phyloP scores from a whole-genome alignment of 1,284 basidiomycete species.

The Veloporphyrellus conicus region DNA sequence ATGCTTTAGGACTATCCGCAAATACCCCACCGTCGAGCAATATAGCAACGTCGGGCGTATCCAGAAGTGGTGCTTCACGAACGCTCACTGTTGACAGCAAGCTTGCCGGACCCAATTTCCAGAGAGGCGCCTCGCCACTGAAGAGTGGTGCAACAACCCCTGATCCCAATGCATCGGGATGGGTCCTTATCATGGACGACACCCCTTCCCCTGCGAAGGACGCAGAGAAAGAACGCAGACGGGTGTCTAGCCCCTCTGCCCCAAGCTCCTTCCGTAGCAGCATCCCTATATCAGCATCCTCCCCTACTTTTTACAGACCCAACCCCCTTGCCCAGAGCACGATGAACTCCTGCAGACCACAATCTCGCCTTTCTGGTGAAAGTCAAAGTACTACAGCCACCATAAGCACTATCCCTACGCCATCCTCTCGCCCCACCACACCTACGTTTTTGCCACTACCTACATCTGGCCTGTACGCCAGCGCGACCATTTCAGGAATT shows the following conservation, averaged over 20 bases:
- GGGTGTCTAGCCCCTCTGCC: constrained; percentile 56
- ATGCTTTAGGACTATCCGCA: constrained; percentile 35
- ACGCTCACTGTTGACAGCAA: constrained; percentile 21
- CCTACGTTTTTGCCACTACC: constrained; percentile 72
- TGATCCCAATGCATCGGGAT: constrained; percentile 62
- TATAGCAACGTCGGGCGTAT: constrained; percentile 32
- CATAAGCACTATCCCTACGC: constrained; percentile 58
- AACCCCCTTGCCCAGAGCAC: constrained; percentile 39
- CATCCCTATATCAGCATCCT: constrained; percentile 37
- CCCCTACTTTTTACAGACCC: constrained; percentile 36
- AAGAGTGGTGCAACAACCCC: constrained; percentile 46
- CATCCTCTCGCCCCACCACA: constrained; percentile 67
- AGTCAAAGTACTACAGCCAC: constrained; percentile 54
- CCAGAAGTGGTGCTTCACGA: constrained; percentile 20
- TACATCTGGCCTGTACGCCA: constrained; percentile 44
- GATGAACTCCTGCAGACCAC: constrained; percentile 53
- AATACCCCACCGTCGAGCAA: constrained; percentile 33
- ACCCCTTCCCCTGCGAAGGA: constrained; percentile 65
- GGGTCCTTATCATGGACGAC: constrained; percentile 81
- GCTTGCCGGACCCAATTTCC: constrained; percentile 20
- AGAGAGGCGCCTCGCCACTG: constrained; percentile 39
- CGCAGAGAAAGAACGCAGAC: constrained; percentile 50
- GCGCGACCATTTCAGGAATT: constrained; percentile 35
- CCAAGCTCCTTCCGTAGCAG: constrained; percentile 40
- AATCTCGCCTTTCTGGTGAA: constrained; percentile 63